phyloP scores from a whole-genome alignment of 257 asterid genomes.

The Solanum pimpinellifolium region DNA sequence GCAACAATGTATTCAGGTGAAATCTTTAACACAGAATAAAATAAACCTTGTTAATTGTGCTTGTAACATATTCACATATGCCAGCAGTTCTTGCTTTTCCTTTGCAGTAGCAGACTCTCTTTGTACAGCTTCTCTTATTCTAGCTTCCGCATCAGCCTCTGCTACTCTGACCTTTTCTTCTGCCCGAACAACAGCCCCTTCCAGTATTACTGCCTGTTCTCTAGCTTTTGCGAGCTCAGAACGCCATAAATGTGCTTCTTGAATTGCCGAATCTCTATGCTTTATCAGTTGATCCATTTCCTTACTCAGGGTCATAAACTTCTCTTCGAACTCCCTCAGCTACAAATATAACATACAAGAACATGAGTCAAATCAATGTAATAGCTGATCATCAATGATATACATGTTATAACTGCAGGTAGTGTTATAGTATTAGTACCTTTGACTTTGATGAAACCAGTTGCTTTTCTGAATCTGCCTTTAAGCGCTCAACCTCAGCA shows the following conservation, averaged over 20 bases:
- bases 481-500: conserved; percentile 61
- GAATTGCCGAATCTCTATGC: conserved; percentile 67
- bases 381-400: background rate
- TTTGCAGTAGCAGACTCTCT: conserved; percentile 55
- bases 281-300: conserved; percentile 67
- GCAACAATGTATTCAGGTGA: background rate
- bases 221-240: conserved; percentile 96
- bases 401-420: background rate
- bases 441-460: conserved; percentile 41
- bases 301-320: conserved; percentile 35
- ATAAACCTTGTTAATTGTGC: conserved; percentile 73
- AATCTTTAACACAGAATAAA: background rate
- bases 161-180: conserved; percentile 82
- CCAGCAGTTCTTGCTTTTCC: conserved; percentile 78
- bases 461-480: conserved; percentile 51
- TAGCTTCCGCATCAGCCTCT: conserved; percentile 76
- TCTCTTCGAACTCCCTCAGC: conserved; percentile 64
- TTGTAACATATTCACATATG: conserved; percentile 52
- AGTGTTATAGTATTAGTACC: conserved; percentile 24
- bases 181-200: conserved; percentile 91
- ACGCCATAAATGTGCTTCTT: conserved; percentile 96
- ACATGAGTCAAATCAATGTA: background rate
- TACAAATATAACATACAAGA: conserved; percentile 12
- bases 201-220: conserved; percentile 83
- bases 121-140: conserved; percentile 61